Percentiles rank a stretch among this genome's conserved stretches.
Conservation (phyloP, 768 basidiomycete species). For the Phlebiopsis flavidoalba region DNA sequence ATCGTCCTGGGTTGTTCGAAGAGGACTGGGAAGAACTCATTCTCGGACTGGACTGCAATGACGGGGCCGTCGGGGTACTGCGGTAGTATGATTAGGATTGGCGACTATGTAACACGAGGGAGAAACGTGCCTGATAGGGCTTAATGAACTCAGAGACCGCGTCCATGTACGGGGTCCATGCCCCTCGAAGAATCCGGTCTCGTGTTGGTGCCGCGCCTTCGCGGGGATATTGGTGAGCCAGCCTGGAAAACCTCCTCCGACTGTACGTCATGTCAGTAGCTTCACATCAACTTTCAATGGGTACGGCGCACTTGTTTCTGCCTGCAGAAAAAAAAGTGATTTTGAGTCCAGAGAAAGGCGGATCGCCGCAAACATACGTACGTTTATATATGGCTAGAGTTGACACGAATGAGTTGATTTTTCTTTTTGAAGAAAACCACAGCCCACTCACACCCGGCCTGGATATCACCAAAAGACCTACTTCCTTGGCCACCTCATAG, state of each 20-base stretch:
- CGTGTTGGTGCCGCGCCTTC: constrained; percentile 14
- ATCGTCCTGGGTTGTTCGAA: constrained; percentile 13
- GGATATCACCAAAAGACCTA: constrained; percentile 18
- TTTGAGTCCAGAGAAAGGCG: not conserved
- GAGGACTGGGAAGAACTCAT: constrained; percentile 16
- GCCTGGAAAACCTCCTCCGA: constrained; percentile 21
- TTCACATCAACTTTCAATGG: not conserved
- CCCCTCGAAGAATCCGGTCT: constrained; percentile 17
- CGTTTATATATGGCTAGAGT: constrained; percentile 19
- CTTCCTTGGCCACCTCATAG: constrained; percentile 20
- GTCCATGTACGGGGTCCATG: constrained; percentile 19
- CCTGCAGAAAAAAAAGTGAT: constrained; percentile 8
- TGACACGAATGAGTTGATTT: not conserved
- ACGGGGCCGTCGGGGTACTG: constrained; percentile 22
- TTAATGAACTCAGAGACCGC: constrained; percentile 13
- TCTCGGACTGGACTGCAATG: constrained; percentile 20
- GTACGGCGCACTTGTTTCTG: constrained; percentile 16
- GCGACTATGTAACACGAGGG: not conserved
- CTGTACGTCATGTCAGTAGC: not conserved
- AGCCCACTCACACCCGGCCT: constrained; percentile 15
- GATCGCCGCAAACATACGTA: constrained; percentile 1
- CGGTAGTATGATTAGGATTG: not conserved
- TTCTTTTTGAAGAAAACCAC: not conserved
- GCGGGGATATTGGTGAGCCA: constrained; percentile 21
- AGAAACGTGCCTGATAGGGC: constrained; percentile 14